phyloP scores from a whole-genome alignment of 2,329 filamentous ascomycete species.

The Calonectria hawksworthii region DNA sequence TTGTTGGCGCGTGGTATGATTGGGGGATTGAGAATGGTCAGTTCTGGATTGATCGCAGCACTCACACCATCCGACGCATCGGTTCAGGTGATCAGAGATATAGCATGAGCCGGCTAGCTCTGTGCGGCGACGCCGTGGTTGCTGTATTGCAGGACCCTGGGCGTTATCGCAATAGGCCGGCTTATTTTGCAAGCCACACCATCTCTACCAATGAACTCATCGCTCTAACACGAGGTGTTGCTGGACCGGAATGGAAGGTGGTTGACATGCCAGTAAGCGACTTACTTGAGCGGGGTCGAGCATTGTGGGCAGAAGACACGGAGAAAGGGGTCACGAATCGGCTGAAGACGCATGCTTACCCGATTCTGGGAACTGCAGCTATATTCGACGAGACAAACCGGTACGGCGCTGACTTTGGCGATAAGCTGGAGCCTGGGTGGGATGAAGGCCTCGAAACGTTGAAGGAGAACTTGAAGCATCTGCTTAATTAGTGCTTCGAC shows the following conservation, averaged over 20 bases:
- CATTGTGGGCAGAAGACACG: constrained; percentile 25
- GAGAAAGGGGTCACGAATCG: constrained; percentile 18
- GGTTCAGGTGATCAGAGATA: constrained; percentile 26
- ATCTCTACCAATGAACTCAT: constrained; percentile 19
- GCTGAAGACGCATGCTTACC: constrained; percentile 15
- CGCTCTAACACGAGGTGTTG: neutral
- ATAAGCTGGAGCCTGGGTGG: constrained; percentile 8
- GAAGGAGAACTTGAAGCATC: neutral
- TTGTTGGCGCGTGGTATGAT: constrained; percentile 39
- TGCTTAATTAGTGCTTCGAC: neutral
- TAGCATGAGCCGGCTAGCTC: constrained; percentile 18
- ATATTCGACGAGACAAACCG: constrained; percentile 24
- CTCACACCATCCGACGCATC: constrained; percentile 22
- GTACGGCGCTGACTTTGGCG: constrained; percentile 19
- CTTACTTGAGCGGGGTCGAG: neutral
- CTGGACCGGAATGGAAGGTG: neutral
- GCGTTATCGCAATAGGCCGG: constrained; percentile 17
- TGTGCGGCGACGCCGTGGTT: constrained; percentile 22
- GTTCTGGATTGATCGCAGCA: constrained; percentile 36
- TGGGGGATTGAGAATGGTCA: constrained; percentile 33
- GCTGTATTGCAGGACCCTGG: constrained; percentile 12
- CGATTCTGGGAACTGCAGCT: constrained; percentile 16
- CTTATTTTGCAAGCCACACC: constrained; percentile 29
- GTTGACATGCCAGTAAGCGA: neutral
- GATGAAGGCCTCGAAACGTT: neutral